Evolutionary conservation across 148 eudicot species (phyloP).

Genomic region (Chenopodium quinoa): DNA sequence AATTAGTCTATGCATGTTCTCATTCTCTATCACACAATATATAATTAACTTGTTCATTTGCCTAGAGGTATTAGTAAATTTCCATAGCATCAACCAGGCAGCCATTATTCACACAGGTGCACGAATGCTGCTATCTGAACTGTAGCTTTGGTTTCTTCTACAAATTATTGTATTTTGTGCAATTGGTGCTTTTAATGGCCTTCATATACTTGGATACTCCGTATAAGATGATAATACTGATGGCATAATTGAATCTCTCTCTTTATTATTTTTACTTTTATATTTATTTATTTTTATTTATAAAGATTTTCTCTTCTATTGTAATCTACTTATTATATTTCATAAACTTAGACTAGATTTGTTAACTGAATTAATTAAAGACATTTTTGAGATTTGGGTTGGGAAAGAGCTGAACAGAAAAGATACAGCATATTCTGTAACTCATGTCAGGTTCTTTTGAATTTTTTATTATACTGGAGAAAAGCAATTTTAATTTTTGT

Average conservation of each 20-base stretch:
- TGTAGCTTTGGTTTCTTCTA: no score
- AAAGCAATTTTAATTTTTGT: background rate
- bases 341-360: background rate
- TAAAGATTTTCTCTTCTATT: no score
- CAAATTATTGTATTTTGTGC: no score
- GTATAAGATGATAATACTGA: background rate
- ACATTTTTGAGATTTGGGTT: background rate
- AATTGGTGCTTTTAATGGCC: background rate
- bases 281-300: no score
- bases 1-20: background rate
- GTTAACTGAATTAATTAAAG: background rate
- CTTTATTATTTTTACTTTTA: background rate
- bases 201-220: background rate
- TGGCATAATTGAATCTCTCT: background rate
- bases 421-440: background rate
- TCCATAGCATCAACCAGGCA: background rate
- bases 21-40: background rate
- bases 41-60: background rate
- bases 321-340: background rate
- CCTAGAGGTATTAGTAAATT: background rate
- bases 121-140: background rate
- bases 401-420: background rate
- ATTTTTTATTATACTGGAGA: background rate
- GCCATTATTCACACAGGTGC: background rate
- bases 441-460: background rate